Percentiles rank a stretch among this genome's conserved stretches.
phyloP scores from a whole-genome alignment of 805 yeast genomes.

The Sungouiella blattae region DNA sequence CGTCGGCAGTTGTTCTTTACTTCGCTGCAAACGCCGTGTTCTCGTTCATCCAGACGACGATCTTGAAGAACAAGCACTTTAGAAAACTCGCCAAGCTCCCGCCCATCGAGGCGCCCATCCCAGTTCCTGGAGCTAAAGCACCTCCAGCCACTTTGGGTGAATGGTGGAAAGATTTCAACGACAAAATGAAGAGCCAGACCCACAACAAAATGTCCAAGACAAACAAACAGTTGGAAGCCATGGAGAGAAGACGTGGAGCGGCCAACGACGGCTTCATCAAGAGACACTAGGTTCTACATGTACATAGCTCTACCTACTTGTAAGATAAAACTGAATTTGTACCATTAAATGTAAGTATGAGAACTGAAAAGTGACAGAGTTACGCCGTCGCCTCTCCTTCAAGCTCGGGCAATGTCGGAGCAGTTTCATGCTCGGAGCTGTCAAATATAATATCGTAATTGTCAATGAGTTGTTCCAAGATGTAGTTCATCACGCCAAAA shows the following conservation, averaged over 20 bases:
- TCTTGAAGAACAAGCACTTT: conserved; percentile 57
- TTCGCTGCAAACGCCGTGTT: conserved; percentile 77
- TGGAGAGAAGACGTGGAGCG: conserved; percentile 30
- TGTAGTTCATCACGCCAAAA: conserved; percentile 54
- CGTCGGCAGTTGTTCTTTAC: conserved; percentile 82
- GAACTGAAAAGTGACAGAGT: no score
- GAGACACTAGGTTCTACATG: conserved; percentile 28
- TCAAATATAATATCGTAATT: conserved; percentile 31
- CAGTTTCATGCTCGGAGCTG: background rate
- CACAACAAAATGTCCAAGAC: conserved; percentile 32
- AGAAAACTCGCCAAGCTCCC: conserved; percentile 59
- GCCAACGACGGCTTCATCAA: conserved; percentile 34
- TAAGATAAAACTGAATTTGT: background rate
- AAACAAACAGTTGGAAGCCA: conserved; percentile 34
- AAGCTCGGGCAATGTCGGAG: no score
- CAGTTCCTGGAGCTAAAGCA: conserved; percentile 23
- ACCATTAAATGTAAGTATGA: background rate
- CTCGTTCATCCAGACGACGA: conserved; percentile 67
- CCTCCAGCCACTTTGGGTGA: conserved; percentile 33
- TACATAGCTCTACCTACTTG: conserved; percentile 1
- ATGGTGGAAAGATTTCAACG: conserved; percentile 33
- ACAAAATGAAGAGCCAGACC: conserved; percentile 29
- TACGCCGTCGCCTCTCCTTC: no score
- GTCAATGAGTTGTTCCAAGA: conserved; percentile 48
- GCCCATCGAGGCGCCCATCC: conserved; percentile 55